Conservation (phyloP, 106 monocot species). For the Platanthera guangdongensis region DNA sequence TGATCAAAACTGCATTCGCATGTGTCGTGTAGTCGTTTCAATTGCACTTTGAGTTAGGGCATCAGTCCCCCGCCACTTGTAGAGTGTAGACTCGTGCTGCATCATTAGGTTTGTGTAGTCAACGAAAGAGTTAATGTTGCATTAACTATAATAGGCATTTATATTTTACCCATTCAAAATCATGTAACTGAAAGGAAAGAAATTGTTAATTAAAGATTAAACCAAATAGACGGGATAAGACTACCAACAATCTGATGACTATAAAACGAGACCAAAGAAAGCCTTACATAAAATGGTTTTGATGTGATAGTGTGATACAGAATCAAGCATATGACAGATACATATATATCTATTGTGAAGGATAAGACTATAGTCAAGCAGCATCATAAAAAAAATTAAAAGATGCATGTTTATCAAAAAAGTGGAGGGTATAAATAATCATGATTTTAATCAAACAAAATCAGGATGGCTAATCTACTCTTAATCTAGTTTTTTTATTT, state of each 20-base stretch:
- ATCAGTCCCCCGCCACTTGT: too few relatives aligned
- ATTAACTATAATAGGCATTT: too few relatives aligned
- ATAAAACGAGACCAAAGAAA: not conserved
- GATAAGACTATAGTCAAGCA: not conserved
- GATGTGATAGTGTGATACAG: not conserved
- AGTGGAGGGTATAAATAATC: not conserved
- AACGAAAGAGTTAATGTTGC: too few relatives aligned
- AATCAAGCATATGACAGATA: not conserved
- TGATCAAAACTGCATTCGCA: too few relatives aligned
- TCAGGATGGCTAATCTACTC: not conserved
- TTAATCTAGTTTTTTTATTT: not conserved
- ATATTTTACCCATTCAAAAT: too few relatives aligned
- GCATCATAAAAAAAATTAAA: not conserved
- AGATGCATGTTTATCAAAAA: slow-evolving; percentile 2
- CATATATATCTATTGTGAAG: not conserved
- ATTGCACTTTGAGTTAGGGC: too few relatives aligned
- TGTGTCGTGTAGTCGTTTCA: too few relatives aligned
- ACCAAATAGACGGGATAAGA: not conserved
- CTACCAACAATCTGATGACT: not conserved
- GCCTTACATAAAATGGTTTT: not conserved
- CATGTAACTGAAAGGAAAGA: not conserved
- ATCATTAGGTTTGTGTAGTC: too few relatives aligned
- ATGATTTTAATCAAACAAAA: not conserved
- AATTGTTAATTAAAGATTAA: not conserved
- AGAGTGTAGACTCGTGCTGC: too few relatives aligned